phyloP scores from a whole-genome alignment of 2,329 filamentous ascomycete species.

The Aureobasidium sp. region DNA sequence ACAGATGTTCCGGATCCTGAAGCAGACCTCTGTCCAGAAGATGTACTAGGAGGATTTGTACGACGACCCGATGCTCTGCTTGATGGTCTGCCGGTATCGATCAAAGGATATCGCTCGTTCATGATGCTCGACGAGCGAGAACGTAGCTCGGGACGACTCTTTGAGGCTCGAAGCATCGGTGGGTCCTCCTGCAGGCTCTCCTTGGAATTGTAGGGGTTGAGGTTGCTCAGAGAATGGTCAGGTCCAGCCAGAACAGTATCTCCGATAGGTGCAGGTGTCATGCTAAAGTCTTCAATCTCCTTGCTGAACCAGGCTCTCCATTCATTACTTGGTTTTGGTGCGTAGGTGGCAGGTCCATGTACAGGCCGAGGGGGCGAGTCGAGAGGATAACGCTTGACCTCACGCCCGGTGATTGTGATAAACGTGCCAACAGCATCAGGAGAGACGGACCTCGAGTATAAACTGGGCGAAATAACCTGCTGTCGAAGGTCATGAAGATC shows the following conservation, averaged over 20 bases:
- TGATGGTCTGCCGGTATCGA: constrained; percentile 29
- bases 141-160: constrained; percentile 18
- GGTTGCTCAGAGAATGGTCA: background rate
- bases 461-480: constrained; percentile 37
- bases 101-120: constrained; percentile 40
- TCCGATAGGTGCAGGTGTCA: constrained; percentile 22
- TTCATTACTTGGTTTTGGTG: constrained; percentile 33
- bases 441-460: constrained; percentile 39
- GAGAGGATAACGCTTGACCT: constrained; percentile 38
- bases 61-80: constrained; percentile 17
- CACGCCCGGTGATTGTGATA: constrained; percentile 38
- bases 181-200: constrained; percentile 15
- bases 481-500: constrained; percentile 13
- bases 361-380: constrained; percentile 18
- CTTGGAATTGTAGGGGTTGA: background rate
- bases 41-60: background rate
- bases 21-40: background rate
- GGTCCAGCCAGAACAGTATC: constrained; percentile 24
- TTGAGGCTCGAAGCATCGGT: constrained; percentile 14
- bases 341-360: constrained; percentile 19
- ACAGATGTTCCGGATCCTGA: constrained; percentile 1
- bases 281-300: constrained; percentile 35
- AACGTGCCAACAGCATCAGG: constrained; percentile 29
- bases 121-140: constrained; percentile 30
- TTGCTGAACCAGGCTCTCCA: constrained; percentile 43